These are phyloP conservation scores for Plectranthus barbatus DNA, from an alignment of 257 asterid genomes.

Conservation along the genomic window DNA sequence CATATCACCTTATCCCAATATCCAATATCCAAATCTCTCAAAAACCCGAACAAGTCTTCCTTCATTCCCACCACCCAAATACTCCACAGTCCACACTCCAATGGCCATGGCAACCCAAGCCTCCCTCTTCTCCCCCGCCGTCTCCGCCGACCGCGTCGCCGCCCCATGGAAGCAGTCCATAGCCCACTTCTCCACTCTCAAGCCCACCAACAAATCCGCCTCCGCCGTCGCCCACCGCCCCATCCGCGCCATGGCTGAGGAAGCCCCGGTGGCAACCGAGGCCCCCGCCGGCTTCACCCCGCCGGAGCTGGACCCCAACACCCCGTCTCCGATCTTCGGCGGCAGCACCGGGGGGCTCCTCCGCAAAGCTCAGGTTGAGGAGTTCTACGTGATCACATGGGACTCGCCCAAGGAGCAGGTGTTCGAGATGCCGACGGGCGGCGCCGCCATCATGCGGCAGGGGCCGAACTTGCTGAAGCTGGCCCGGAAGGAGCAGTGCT, in stretches of 20 bases:
- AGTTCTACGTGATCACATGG: slow-evolving; percentile 92
- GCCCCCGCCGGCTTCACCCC: too few relatives aligned
- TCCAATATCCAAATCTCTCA: slow-evolving; percentile 8
- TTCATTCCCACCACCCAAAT: too few relatives aligned
- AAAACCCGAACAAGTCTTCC: too few relatives aligned
- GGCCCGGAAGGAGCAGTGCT: slow-evolving; percentile 89
- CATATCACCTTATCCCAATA: slow-evolving; percentile 35
- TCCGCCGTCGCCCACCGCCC: slow-evolving; percentile 38
- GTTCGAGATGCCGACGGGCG: slow-evolving; percentile 98
- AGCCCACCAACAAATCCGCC: slow-evolving; percentile 52
- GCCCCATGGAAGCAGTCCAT: slow-evolving; percentile 57
- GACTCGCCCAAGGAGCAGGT: slow-evolving; percentile 89
- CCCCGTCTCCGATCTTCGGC: slow-evolving; percentile 92
- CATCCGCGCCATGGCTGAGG: too few relatives aligned
- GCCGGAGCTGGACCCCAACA: slow-evolving; percentile 62
- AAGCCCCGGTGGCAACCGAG: too few relatives aligned
- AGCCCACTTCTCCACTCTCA: slow-evolving; percentile 32
- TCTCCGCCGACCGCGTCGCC: slow-evolving; percentile 33
- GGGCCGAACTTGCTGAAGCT: slow-evolving; percentile 80
- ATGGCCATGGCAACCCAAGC: slow-evolving; percentile 90
- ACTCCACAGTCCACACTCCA: background rate
- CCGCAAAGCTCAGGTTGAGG: slow-evolving; percentile 88
- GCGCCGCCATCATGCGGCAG: slow-evolving; percentile 90
- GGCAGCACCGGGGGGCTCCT: slow-evolving; percentile 94
- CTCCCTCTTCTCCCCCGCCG: slow-evolving; percentile 69